Conservation (phyloP, 2,329 filamentous ascomycete genomes). For the Verticillium isaacii region DNA sequence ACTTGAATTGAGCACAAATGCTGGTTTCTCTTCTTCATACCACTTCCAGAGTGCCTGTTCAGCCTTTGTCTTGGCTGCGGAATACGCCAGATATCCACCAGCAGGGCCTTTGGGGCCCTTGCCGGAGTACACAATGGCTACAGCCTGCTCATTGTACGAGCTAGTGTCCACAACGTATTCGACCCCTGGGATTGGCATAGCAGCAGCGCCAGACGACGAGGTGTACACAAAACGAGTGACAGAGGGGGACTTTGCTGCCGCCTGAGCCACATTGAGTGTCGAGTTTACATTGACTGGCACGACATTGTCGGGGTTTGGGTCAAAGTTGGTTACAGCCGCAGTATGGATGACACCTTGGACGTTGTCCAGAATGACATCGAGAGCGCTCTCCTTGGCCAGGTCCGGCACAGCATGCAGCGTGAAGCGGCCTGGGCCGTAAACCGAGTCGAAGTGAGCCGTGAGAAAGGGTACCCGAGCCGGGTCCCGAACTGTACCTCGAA, state of each 20-base stretch:
- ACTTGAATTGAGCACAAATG: conserved; percentile 18
- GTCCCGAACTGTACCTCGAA: conserved; percentile 32
- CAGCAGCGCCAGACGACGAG: conserved; percentile 11
- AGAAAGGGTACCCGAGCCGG: conserved; percentile 5
- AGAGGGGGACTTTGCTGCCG: conserved; percentile 32
- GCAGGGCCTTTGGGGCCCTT: conserved; percentile 16
- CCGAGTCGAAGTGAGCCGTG: conserved; percentile 7
- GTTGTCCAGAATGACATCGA: conserved; percentile 33
- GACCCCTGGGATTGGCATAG: background rate
- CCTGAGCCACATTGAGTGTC: conserved; percentile 29
- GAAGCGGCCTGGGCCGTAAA: conserved; percentile 23
- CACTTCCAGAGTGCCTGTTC: conserved; percentile 23
- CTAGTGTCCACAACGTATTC: conserved; percentile 2
- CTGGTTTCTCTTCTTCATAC: conserved; percentile 17
- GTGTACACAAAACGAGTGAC: conserved; percentile 29
- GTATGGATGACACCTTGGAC: conserved; percentile 37
- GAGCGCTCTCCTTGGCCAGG: conserved; percentile 27
- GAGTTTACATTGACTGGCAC: conserved; percentile 32
- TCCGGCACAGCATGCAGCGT: conserved; percentile 32
- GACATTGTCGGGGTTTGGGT: conserved; percentile 33
- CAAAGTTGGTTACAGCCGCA: conserved; percentile 33
- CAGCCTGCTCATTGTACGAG: conserved; percentile 24
- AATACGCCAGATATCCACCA: conserved; percentile 15
- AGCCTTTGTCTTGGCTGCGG: conserved; percentile 21
- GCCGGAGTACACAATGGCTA: conserved; percentile 21